A percentile compares a stretch with the other conserved stretches of the same genome.
Evolutionary conservation across 768 basidiomycete genomes (phyloP).

Genomic region (Leucosporidium yakuticum): DNA sequence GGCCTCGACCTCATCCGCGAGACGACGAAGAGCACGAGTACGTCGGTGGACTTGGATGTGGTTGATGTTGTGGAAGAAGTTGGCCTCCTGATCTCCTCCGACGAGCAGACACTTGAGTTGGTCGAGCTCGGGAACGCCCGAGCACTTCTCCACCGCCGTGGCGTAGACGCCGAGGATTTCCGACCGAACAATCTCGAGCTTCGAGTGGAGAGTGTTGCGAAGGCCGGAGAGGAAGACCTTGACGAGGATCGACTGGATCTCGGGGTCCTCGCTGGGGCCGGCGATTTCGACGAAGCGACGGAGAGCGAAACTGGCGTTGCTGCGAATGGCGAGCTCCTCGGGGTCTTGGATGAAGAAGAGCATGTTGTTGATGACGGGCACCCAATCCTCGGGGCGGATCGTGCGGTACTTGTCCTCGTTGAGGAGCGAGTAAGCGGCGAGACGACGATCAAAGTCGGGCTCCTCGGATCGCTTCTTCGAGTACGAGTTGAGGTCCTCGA

Average conservation of each 20-base stretch:
- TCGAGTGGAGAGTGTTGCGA: constrained; percentile 70
- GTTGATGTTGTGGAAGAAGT: constrained; percentile 91
- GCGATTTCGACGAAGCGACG: constrained; percentile 64
- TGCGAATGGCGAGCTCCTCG: constrained; percentile 77
- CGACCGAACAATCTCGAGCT: constrained; percentile 75
- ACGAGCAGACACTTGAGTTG: constrained; percentile 79
- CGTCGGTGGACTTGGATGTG: constrained; percentile 70
- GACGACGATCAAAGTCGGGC: constrained; percentile 81
- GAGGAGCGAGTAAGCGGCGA: constrained; percentile 65
- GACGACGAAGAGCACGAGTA: constrained; percentile 33
- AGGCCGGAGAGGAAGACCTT: constrained; percentile 63
- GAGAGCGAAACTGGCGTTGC: constrained; percentile 67
- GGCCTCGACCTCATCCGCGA: constrained; percentile 43
- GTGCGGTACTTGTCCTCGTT: constrained; percentile 59
- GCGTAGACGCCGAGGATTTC: constrained; percentile 76
- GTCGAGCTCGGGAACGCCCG: constrained; percentile 55
- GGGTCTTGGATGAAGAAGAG: constrained; percentile 82
- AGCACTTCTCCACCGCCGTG: constrained; percentile 63
- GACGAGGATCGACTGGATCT: constrained; percentile 53
- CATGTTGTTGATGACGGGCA: constrained; percentile 74
- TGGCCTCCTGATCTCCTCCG: constrained; percentile 85
- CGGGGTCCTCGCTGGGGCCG: constrained; percentile 39
- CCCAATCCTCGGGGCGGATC: constrained; percentile 60
- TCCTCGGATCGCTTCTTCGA: constrained; percentile 77
- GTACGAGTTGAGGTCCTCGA: constrained; percentile 75